Evolutionary conservation across 768 basidiomycete species (phyloP).

Genomic region (Strobilomyces dryophilus): DNA sequence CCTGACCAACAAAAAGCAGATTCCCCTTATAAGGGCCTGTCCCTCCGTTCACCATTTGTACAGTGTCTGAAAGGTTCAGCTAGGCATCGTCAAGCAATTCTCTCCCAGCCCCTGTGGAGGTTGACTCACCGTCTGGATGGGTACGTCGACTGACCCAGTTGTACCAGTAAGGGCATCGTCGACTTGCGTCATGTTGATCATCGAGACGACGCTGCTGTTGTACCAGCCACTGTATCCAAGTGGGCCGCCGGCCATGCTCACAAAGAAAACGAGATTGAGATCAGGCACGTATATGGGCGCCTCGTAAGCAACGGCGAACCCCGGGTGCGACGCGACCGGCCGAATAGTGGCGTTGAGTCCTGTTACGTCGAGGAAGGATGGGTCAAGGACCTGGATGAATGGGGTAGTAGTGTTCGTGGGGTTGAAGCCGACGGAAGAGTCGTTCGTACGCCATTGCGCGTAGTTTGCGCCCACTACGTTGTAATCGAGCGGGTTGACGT

Average conservation of each 20-base stretch:
- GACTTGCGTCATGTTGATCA: constrained; percentile 57
- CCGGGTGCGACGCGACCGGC: no score
- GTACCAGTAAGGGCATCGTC: constrained; percentile 39
- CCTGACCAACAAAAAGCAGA: constrained; percentile 56
- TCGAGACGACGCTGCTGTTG: constrained; percentile 60
- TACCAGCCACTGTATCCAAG: constrained; percentile 61
- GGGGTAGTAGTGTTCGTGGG: no score
- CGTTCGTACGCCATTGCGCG: constrained; percentile 26
- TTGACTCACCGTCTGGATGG: constrained; percentile 40
- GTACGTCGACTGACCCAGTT: constrained; percentile 42
- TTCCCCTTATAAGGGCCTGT: constrained; percentile 58
- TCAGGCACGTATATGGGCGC: constrained; percentile 63
- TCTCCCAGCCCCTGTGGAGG: no score
- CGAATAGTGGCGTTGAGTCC: no score
- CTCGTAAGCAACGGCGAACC: no score
- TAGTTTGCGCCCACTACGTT: constrained; percentile 52
- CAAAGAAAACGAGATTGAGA: constrained; percentile 74
- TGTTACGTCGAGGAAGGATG: constrained; percentile 54
- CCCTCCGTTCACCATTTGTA: constrained; percentile 72
- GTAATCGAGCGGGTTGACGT: constrained; percentile 47
- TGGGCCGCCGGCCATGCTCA: constrained; percentile 63
- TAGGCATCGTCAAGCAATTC: constrained; percentile 22
- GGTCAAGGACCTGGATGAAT: constrained; percentile 56
- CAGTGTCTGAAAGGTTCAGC: constrained; percentile 55
- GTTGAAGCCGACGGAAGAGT: constrained; percentile 48